These are phyloP conservation scores for Spathaspora sp. DNA, from an alignment of 1,139 yeast species.

Conservation along the genomic window DNA sequence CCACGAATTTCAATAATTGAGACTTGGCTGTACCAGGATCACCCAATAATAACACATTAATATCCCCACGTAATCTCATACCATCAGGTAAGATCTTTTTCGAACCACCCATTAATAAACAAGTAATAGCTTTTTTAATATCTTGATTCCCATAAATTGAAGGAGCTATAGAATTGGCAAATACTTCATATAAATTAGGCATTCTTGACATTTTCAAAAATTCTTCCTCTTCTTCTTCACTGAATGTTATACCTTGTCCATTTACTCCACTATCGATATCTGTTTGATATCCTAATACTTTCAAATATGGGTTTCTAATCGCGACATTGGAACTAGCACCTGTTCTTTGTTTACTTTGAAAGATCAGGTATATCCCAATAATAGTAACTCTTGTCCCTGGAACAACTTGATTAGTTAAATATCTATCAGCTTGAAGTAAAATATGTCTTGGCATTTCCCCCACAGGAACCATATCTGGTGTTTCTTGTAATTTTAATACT, in stretches of 20 bases:
- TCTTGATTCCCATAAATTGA: slow-evolving; percentile 92
- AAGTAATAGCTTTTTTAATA: slow-evolving; percentile 89
- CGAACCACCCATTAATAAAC: slow-evolving; percentile 92
- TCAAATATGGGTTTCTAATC: slow-evolving; percentile 87
- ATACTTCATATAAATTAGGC: slow-evolving; percentile 80
- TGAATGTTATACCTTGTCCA: slow-evolving; percentile 64
- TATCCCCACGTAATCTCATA: slow-evolving; percentile 95
- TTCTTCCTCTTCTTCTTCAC: slow-evolving; percentile 93
- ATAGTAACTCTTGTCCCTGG: slow-evolving; percentile 96
- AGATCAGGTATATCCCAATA: slow-evolving; percentile 89
- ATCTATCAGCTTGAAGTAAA: slow-evolving; percentile 82
- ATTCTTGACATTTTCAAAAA: slow-evolving; percentile 76
- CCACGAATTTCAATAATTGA: slow-evolving; percentile 90
- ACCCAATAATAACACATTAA: slow-evolving; percentile 87
- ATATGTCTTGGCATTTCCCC: slow-evolving; percentile 99
- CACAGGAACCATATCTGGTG: slow-evolving; percentile 97
- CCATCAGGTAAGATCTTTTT: slow-evolving; percentile 92
- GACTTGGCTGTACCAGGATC: slow-evolving; percentile 99
- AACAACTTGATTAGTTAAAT: slow-evolving; percentile 82
- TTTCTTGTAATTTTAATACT: slow-evolving; percentile 86
- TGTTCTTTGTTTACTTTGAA: slow-evolving; percentile 58
- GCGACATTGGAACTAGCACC: slow-evolving; percentile 57
- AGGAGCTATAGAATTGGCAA: slow-evolving; percentile 92
- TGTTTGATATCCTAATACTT: slow-evolving; percentile 82
- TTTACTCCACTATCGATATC: slow-evolving; percentile 73